phyloP scores from a whole-genome alignment of 2,329 filamentous ascomycete species.

The Scytalidium sp. region DNA sequence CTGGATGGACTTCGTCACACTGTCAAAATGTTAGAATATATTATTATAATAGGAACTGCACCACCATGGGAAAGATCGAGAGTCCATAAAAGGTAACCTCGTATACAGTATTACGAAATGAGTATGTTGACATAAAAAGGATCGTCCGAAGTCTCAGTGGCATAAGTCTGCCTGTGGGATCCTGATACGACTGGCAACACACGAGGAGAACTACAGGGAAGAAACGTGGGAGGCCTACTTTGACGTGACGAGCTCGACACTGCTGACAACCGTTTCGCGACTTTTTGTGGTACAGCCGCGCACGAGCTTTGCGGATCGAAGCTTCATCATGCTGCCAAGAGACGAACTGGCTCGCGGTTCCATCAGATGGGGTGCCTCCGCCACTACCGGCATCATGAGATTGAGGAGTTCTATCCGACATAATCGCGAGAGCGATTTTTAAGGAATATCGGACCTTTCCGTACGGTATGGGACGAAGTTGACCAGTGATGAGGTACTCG shows the following conservation, averaged over 20 bases:
- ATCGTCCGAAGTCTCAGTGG: no score
- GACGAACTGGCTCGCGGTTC: background rate
- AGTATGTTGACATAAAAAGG: no score
- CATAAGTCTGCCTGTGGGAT: no score
- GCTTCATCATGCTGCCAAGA: background rate
- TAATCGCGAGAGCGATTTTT: background rate
- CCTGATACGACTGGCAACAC: conserved; percentile 7
- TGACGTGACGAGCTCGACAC: conserved; percentile 28
- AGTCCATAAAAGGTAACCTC: no score
- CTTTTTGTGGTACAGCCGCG: conserved; percentile 30
- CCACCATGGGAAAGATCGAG: no score
- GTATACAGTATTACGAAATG: no score
- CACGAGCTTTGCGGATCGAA: conserved; percentile 1
- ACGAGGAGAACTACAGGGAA: background rate
- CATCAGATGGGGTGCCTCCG: background rate
- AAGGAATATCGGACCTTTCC: background rate
- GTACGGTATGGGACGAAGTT: no score
- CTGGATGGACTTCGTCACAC: conserved; percentile 21
- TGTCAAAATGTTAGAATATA: conserved; percentile 1
- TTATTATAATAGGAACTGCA: background rate
- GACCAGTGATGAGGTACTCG: no score
- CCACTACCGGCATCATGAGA: background rate
- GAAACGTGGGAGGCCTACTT: conserved; percentile 20
- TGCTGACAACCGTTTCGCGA: conserved; percentile 27
- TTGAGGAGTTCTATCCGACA: background rate